Evolutionary conservation across 2,329 filamentous ascomycete genomes (phyloP).

Genomic region (Fusarium xylarioides): DNA sequence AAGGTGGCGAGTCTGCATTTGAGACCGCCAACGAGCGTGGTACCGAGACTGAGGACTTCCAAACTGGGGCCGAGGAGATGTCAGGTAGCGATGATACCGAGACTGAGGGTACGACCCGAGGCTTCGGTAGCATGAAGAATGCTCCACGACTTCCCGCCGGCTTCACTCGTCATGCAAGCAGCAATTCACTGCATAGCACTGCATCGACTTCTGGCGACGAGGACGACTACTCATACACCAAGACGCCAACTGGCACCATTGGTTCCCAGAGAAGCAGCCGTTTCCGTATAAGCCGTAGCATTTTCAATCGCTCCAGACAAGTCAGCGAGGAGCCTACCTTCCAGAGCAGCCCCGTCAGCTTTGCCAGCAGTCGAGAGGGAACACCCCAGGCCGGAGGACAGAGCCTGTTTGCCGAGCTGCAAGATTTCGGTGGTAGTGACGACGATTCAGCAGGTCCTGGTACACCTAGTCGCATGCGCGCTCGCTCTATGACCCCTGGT

Average conservation of each 20-base stretch:
- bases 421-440: slow-evolving; percentile 79
- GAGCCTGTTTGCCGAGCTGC: slow-evolving; percentile 91
- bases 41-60: slow-evolving; percentile 94
- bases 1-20: slow-evolving; percentile 72
- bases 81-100: slow-evolving; percentile 88
- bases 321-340: slow-evolving; percentile 67
- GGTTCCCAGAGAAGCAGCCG: slow-evolving; percentile 72
- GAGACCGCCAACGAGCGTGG: slow-evolving; percentile 79
- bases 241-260: slow-evolving; percentile 69
- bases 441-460: slow-evolving; percentile 70
- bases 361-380: slow-evolving; percentile 58
- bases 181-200: slow-evolving; percentile 82
- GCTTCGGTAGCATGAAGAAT: slow-evolving; percentile 53
- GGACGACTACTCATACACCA: slow-evolving; percentile 63
- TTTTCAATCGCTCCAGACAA: slow-evolving; percentile 66
- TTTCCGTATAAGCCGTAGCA: slow-evolving; percentile 73
- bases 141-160: slow-evolving; percentile 53
- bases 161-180: slow-evolving; percentile 57
- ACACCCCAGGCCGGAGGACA: slow-evolving; percentile 66
- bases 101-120: slow-evolving; percentile 72
- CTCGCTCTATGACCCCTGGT: slow-evolving; percentile 58
- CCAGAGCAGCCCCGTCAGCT: slow-evolving; percentile 68
- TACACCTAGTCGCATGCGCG: slow-evolving; percentile 63
- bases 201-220: slow-evolving; percentile 88
- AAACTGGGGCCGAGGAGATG: slow-evolving; percentile 86